Base-by-base conservation (phyloP, 2,329 filamentous ascomycete genomes). In the Aspergillus ustus region DNA sequence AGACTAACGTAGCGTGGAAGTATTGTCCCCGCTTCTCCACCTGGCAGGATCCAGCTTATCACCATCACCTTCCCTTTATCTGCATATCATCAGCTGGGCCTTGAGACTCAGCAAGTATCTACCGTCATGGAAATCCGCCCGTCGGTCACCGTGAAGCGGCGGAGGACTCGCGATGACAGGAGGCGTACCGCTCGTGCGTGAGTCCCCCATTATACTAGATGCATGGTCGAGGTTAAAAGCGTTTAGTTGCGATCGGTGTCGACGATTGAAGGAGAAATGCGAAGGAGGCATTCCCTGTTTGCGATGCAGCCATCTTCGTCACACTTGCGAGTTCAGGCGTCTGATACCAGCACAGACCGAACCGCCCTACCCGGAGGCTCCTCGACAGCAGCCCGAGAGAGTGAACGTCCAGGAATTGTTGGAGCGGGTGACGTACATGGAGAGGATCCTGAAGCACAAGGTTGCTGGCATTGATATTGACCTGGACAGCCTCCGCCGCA, bases 261-360 rank as follows among this genome's bases (percentile, higher is more conserved):
- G 66, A 13, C 51, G 62, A 17, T 31, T 67, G 25, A 68, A 68
- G 51, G 66, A 67, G 29, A 66, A 63, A 52, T 68, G 66, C 45
- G 61, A 67, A 34, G 65, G 66, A 7, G 65, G 65, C 9, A 61
- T 58, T 19, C 66, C 66, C 7, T 68, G 66, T 22, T 49, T 57
- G 15, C 56, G 65, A 48, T 68, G 66, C 44, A 50, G 57, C 17
- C 60, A 65, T 13, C 60, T 64, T 3, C 57, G 51, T 8, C 66
- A 62, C 0, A 29, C 34, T 3, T 68, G 66, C 57, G 64, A 65
- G 40, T 65, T 65, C 31, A 60, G 53, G 28, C 49, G 34, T 34
- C 48, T 52, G 8, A 34, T 34, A 34, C 31, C 31, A 13, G 13
- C 31, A 34, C 31, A 34, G 13, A 34, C 13, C 8, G 31, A 34